Percentiles rank a stretch among this genome's conserved stretches.
Conservation (phyloP, 1,139 yeast species). For the Yamadazyma dushanensis region DNA sequence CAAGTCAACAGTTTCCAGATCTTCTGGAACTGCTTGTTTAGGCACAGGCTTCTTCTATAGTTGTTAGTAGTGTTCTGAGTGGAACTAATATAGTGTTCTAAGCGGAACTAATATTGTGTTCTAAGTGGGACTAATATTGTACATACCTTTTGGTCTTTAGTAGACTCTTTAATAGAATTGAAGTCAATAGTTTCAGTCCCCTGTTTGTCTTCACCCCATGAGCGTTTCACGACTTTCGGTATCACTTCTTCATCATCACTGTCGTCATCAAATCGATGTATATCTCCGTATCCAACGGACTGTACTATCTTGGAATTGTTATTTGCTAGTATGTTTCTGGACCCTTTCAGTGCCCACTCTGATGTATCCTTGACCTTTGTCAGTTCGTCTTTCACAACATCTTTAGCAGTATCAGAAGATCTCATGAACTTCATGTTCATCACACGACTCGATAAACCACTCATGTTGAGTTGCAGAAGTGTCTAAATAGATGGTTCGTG, state of each 20-base stretch:
- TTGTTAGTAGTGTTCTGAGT: not conserved
- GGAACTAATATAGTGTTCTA: not conserved
- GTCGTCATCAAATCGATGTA: constrained; percentile 23
- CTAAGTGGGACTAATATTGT: not conserved
- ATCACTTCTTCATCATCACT: constrained; percentile 18
- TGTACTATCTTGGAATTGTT: constrained; percentile 23
- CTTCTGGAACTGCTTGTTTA: not conserved
- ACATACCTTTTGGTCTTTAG: constrained; percentile 1
- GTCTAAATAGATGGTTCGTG: constrained; percentile 2
- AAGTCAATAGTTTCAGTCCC: constrained; percentile 4
- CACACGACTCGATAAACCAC: constrained; percentile 60
- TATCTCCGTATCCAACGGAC: constrained; percentile 51
- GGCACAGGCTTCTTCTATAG: not conserved
- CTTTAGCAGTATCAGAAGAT: constrained; percentile 12
- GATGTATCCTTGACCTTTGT: constrained; percentile 53
- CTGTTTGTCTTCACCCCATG: constrained; percentile 22
- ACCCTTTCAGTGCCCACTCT: constrained; percentile 57
- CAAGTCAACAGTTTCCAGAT: not conserved
- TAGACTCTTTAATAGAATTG: constrained; percentile 5
- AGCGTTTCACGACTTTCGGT: constrained; percentile 23
- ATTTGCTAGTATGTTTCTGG: constrained; percentile 23
- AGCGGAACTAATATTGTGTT: not conserved
- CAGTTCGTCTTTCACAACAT: constrained; percentile 29
- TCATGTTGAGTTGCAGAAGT: constrained; percentile 21
- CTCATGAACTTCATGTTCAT: constrained; percentile 71